Conservation (phyloP, 192 early-diverging fungal genomes). For the Backusella psychrophila region DNA sequence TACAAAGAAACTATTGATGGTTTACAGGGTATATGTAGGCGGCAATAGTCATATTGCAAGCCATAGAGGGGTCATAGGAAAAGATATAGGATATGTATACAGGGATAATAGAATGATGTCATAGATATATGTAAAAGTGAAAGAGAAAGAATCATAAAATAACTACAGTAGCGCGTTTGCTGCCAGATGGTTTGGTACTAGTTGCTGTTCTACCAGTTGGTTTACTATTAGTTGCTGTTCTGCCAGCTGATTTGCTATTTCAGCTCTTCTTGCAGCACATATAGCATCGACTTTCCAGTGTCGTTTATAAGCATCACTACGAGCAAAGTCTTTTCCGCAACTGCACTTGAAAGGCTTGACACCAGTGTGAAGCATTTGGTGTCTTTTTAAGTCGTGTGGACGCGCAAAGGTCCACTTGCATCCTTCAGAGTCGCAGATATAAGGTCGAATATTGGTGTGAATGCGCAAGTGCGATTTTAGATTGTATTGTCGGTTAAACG, state of each 20-base stretch:
- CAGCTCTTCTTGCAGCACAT: not conserved
- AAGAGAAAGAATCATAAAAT: not conserved
- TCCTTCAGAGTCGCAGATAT: constrained; percentile 45
- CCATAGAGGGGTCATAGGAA: not conserved
- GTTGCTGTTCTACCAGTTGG: too few relatives aligned
- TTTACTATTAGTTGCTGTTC: too few relatives aligned
- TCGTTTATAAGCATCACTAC: constrained; percentile 69
- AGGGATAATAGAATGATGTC: not conserved
- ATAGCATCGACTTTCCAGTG: constrained; percentile 35
- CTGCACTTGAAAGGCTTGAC: constrained; percentile 74
- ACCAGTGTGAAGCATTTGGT: constrained; percentile 71
- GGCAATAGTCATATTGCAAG: not conserved
- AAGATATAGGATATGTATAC: not conserved
- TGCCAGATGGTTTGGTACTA: too few relatives aligned
- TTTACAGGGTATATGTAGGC: not conserved
- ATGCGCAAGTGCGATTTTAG: constrained; percentile 72
- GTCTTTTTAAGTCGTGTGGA: constrained; percentile 72
- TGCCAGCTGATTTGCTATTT: not conserved
- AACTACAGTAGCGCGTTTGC: not conserved
- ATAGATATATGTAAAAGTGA: not conserved
- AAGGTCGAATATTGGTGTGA: constrained; percentile 74
- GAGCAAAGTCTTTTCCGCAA: constrained; percentile 75
- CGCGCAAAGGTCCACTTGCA: constrained; percentile 65
- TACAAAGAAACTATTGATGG: not conserved
- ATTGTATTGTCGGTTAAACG: constrained; percentile 71